A percentile compares a stretch with the other conserved stretches of the same genome.
Conservation (phyloP, 768 basidiomycete genomes). For the Mrakia hoshinonis region DNA sequence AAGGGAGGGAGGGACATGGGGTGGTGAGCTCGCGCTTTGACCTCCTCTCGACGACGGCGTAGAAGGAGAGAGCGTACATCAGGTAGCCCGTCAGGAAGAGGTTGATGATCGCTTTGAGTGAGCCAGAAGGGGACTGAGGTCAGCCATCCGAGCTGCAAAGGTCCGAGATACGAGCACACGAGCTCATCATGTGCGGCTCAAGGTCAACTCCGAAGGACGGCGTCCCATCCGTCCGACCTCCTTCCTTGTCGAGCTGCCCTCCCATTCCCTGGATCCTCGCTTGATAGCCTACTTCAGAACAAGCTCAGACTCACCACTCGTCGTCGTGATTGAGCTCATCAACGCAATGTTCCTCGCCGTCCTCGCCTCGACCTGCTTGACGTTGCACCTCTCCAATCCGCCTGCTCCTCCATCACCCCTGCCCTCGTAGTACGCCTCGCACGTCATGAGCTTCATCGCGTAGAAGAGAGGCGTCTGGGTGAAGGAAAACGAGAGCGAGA, state of each 20-base stretch:
- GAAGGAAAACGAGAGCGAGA: constrained; percentile 9
- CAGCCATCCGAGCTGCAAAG: too few relatives aligned
- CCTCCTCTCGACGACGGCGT: neutral
- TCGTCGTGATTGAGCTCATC: neutral
- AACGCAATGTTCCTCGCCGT: neutral
- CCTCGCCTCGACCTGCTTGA: neutral
- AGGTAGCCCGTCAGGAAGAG: constrained; percentile 1
- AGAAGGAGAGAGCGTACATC: neutral
- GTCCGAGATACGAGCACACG: too few relatives aligned
- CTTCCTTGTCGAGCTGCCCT: neutral
- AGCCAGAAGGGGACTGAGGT: neutral
- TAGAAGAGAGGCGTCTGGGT: constrained; percentile 11
- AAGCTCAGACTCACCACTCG: neutral
- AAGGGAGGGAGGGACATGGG: neutral
- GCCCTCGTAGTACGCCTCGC: neutral
- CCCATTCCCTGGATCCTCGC: neutral
- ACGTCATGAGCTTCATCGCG: constrained; percentile 4
- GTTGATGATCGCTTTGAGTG: neutral
- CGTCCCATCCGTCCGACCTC: neutral
- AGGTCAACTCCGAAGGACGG: neutral
- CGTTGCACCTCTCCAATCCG: neutral
- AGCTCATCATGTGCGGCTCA: too few relatives aligned
- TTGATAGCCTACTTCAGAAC: neutral
- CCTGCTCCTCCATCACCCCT: neutral
- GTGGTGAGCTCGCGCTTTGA: neutral